Evolutionary conservation across 108 stramenopile species (phyloP), one percentile per base, ranked within the genome.

Genomic region (Phaeodactylum tricornutum): DNA sequence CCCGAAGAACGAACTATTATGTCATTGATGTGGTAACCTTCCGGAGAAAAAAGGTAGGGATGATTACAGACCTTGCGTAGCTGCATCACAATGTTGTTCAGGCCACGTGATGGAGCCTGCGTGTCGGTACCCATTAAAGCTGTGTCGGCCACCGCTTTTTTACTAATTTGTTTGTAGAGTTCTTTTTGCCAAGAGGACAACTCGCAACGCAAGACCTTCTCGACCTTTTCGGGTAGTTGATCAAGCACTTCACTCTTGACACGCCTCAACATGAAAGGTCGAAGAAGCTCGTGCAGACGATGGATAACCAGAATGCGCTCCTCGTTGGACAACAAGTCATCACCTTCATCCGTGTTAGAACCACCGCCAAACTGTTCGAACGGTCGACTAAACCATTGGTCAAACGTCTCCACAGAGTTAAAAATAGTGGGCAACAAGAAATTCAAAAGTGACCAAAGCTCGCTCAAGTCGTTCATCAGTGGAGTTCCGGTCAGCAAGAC

Each of bases 81-180:
- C 61, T 96, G 95, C 92, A 88, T 92, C 11, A 90, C 80, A 8
- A 87, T 77, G 60, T 96, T 93, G 64, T 89, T 89, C 37, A 92
- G 55, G 1, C 84, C 84, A 6, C 87, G 59, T 23, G 65, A 58
- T 26, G 71, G 62, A 24, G 49, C 55, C 11, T 41, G 27, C 20
- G 25, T 14, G 17, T 31, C 34, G 19, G 36, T 47, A 2, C 48
- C 52, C 15, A 44, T 12, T 1, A 60, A 14, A 12, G 64, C 57
- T 6, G 64, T 81, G 34, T 86, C 87, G 11, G 61, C 79, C 8
- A 69, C 56, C 50, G 82, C 80, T 42, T 79, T 86, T 19, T 44
- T 36, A 39, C 69, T 78, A 37, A 92, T 81, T 49, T 84, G 81
- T 50, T 84, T 82, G 71, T 89, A 88, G 21, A 95, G 69, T 33